phyloP scores from a whole-genome alignment of 2,329 filamentous ascomycete genomes.

The Penicillium nordicum region DNA sequence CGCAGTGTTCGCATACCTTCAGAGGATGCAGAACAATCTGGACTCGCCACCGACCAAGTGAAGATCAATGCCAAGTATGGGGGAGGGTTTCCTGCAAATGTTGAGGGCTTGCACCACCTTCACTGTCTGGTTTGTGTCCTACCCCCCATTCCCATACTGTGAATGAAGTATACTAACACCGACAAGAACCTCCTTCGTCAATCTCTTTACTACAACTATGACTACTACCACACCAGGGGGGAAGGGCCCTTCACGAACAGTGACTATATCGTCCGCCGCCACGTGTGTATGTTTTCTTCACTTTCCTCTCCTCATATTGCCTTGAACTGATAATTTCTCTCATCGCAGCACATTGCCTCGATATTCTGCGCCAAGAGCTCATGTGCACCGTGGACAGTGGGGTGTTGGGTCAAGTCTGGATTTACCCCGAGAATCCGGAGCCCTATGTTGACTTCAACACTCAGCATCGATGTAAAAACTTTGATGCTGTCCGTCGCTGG shows the following conservation, averaged over 20 bases:
- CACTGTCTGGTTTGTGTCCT: too few species aligned
- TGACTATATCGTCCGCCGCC: conserved; percentile 53
- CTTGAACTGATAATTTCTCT: too few species aligned
- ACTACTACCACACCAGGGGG: conserved; percentile 53
- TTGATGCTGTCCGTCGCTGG: conserved; percentile 53
- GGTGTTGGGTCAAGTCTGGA: conserved; percentile 61
- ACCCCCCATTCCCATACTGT: fast-evolving
- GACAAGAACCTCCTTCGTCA: conserved; percentile 55
- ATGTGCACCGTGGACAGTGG: conserved; percentile 62
- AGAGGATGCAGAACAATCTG: too few species aligned
- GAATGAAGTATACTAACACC: background rate
- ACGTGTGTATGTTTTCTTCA: conserved; percentile 51
- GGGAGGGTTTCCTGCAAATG: too few species aligned
- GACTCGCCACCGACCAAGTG: too few species aligned
- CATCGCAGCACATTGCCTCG: conserved; percentile 53
- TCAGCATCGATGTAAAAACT: conserved; percentile 57
- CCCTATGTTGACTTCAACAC: conserved; percentile 63
- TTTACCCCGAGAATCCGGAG: conserved; percentile 42
- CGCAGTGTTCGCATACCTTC: too few species aligned
- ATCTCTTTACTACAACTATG: conserved; percentile 57
- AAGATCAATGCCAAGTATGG: too few species aligned
- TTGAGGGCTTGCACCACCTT: too few species aligned
- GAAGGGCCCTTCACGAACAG: conserved; percentile 56
- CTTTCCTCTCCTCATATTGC: too few species aligned
- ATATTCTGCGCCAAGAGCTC: conserved; percentile 56